Evolutionary conservation across 2,329 filamentous ascomycete species (phyloP).

Genomic region (Talaromyces sp.): DNA sequence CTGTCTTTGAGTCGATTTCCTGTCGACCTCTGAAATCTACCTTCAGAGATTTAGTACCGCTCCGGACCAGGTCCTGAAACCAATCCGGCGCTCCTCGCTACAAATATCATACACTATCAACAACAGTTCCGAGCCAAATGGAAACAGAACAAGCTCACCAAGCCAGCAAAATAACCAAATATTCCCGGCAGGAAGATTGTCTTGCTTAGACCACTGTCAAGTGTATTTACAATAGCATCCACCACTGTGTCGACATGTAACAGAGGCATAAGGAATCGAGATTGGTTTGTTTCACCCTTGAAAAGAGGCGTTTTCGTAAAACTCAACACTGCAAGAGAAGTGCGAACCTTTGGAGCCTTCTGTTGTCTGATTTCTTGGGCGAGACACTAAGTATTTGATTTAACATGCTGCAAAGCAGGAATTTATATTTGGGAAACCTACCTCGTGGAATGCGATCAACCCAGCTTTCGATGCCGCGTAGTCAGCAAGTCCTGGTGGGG

Average conservation of each 20-base stretch:
- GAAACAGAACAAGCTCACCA: constrained; percentile 12
- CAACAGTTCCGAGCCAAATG: neutral
- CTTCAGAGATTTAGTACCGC: constrained; percentile 12
- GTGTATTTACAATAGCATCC: constrained; percentile 17
- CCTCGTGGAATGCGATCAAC: neutral
- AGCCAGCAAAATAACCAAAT: constrained; percentile 17
- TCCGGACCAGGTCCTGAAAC: constrained; percentile 14
- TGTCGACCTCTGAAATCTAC: constrained; percentile 19
- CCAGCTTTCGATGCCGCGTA: constrained; percentile 20
- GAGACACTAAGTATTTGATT: constrained; percentile 1
- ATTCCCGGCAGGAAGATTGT: constrained; percentile 16
- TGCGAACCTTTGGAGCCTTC: constrained; percentile 14
- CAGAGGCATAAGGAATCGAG: constrained; percentile 17
- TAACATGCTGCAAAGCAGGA: no score
- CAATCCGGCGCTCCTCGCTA: constrained; percentile 17
- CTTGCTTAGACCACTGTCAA: constrained; percentile 15
- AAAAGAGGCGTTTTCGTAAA: constrained; percentile 21
- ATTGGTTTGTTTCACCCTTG: constrained; percentile 20
- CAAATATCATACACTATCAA: neutral
- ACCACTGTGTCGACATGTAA: constrained; percentile 21
- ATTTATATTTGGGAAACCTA: no score
- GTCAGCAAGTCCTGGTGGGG: constrained; percentile 18
- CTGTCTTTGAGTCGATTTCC: constrained; percentile 15
- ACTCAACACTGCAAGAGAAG: constrained; percentile 17
- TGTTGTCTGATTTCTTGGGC: constrained; percentile 11